These are phyloP conservation scores for Avena atlantica DNA, from an alignment of 176 grass and related monocot genomes.

Conservation along the genomic window DNA sequence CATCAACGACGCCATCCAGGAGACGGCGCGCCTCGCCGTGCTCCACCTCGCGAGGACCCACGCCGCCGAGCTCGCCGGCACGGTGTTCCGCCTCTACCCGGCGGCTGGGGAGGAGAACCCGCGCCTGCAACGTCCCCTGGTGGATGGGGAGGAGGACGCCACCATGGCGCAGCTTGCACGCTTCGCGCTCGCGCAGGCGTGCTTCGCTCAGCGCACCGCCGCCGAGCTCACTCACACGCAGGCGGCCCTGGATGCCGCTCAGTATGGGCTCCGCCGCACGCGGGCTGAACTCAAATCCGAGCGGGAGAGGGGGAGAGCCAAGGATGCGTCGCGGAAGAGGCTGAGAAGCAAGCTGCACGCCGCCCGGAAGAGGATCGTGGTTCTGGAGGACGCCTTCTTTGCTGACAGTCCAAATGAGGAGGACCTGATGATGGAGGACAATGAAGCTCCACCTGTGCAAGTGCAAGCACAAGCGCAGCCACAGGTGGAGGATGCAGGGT, in stretches of 20 bases:
- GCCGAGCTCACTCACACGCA: not conserved
- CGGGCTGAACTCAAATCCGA: too few relatives aligned
- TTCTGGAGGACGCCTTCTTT: too few relatives aligned
- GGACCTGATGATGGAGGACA: not conserved
- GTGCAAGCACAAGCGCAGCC: not conserved
- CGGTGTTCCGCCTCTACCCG: not conserved
- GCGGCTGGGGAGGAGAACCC: not conserved
- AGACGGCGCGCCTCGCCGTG: not conserved
- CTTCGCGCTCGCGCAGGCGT: not conserved
- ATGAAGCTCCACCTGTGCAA: not conserved
- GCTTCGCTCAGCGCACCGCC: not conserved
- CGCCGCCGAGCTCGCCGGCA: not conserved
- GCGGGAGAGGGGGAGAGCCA: too few relatives aligned
- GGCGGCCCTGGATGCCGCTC: not conserved
- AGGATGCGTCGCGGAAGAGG: too few relatives aligned
- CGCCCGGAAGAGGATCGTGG: too few relatives aligned
- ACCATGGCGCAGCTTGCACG: not conserved
- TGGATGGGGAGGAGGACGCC: not conserved
- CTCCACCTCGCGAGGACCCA: not conserved
- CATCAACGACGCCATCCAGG: not conserved
- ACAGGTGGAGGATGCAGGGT: not conserved
- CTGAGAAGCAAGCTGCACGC: too few relatives aligned
- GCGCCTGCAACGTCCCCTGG: not conserved
- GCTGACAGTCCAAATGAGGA: too few relatives aligned
- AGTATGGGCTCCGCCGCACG: too few relatives aligned